A percentile compares a stretch with the other conserved stretches of the same genome.
These are phyloP conservation scores for Penicillium odoratum DNA, from an alignment of 495 filamentous ascomycete genomes.

Conservation along the genomic window DNA sequence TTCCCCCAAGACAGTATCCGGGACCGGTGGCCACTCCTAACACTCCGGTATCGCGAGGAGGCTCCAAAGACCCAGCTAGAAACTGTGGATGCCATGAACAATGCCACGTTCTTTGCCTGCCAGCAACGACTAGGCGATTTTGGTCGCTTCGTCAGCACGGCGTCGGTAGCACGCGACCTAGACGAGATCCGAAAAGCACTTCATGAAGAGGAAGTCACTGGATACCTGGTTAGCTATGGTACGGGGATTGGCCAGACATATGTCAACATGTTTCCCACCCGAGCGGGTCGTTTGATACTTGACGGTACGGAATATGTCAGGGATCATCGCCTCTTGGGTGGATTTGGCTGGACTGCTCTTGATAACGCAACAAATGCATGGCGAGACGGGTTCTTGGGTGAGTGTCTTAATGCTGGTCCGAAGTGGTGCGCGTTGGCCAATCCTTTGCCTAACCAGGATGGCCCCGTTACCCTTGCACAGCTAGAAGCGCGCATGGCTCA, in stretches of 20 bases:
- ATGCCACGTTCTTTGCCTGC: conserved; percentile 21
- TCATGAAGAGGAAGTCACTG: conserved; percentile 17
- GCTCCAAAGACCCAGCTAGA: conserved; percentile 11
- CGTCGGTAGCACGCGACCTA: conserved; percentile 19
- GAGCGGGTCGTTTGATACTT: conserved; percentile 19
- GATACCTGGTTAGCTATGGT: conserved; percentile 23
- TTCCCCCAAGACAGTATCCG: conserved; percentile 16
- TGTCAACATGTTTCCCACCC: conserved; percentile 22
- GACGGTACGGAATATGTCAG: conserved; percentile 23
- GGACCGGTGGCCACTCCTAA: conserved; percentile 17
- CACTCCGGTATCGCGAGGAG: conserved; percentile 15
- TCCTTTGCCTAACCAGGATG: conserved; percentile 1
- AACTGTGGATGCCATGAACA: conserved; percentile 20
- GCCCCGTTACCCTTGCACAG: conserved; percentile 11
- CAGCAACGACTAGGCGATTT: conserved; percentile 17
- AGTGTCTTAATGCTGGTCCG: conserved; percentile 21
- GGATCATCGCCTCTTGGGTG: conserved; percentile 18
- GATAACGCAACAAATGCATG: conserved; percentile 22
- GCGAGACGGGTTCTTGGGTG: conserved; percentile 21
- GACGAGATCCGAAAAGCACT: conserved; percentile 20
- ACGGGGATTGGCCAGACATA: conserved; percentile 22
- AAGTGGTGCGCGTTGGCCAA: conserved; percentile 18
- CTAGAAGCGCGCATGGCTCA: conserved; percentile 15
- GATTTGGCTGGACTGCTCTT: conserved; percentile 22
- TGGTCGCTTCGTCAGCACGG: conserved; percentile 22